These are phyloP conservation scores for Whalleya microplaca DNA, from an alignment of 2,329 filamentous ascomycete genomes.

Conservation along the genomic window DNA sequence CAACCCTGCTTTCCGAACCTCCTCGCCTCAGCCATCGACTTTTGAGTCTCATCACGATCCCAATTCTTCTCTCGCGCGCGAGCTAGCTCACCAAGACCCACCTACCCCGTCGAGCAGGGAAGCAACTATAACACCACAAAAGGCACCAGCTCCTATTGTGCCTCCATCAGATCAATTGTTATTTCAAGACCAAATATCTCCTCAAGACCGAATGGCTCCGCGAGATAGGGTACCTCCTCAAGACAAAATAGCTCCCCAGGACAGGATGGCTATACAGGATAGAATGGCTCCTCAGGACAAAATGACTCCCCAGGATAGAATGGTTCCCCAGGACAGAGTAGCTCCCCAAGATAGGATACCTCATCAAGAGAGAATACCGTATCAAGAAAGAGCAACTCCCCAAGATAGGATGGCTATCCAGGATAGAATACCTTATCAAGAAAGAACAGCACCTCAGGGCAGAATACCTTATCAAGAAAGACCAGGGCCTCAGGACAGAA, in stretches of 20 bases:
- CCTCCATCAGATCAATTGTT: constrained; percentile 9
- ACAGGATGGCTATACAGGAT: neutral
- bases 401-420: neutral
- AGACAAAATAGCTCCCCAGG: neutral
- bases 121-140: constrained; percentile 56
- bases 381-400: neutral
- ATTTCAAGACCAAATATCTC: neutral
- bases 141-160: constrained; percentile 36
- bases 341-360: neutral
- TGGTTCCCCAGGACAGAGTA: neutral
- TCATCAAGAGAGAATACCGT: neutral
- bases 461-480: neutral
- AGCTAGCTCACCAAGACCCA: constrained; percentile 64
- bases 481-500: neutral
- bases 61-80: constrained; percentile 70
- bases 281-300: neutral
- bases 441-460: constrained; percentile 3
- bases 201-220: neutral
- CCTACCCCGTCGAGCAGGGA: constrained; percentile 53
- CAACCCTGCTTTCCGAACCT: constrained; percentile 94
- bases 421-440: constrained; percentile 5
- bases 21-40: constrained; percentile 91
- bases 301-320: neutral
- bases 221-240: neutral
- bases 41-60: constrained; percentile 93